Evolutionary conservation across 1,284 basidiomycete genomes (phyloP).

Genomic region (Ganoderma lucidum): DNA sequence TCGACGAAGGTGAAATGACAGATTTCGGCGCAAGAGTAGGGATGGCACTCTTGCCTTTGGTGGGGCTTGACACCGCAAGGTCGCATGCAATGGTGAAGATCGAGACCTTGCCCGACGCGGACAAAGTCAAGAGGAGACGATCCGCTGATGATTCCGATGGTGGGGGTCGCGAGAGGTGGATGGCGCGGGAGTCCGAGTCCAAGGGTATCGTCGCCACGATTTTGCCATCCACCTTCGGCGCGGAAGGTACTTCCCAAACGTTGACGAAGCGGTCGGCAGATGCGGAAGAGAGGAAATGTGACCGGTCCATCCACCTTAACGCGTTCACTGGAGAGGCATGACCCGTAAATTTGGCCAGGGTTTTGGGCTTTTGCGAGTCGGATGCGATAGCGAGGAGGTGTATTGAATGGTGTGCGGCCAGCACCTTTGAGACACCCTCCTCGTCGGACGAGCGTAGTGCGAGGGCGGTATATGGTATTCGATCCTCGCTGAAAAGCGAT

Average conservation of each 20-base stretch:
- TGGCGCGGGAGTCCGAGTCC: conserved; percentile 69
- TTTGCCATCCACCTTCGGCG: conserved; percentile 56
- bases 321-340: conserved; percentile 67
- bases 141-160: conserved; percentile 38
- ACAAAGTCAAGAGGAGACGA: conserved; percentile 64
- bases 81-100: conserved; percentile 68
- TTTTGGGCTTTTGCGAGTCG: conserved; percentile 50
- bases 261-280: conserved; percentile 82
- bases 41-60: conserved; percentile 53
- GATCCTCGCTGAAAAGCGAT: conserved; percentile 61
- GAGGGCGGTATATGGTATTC: conserved; percentile 63
- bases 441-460: conserved; percentile 50
- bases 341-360: conserved; percentile 65
- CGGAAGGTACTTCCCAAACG: conserved; percentile 58
- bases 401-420: conserved; percentile 69
- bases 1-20: conserved; percentile 52
- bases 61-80: conserved; percentile 48
- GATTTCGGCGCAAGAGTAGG: conserved; percentile 60
- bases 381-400: conserved; percentile 54
- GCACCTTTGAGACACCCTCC: conserved; percentile 47
- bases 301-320: conserved; percentile 59
- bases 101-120: conserved; percentile 72
- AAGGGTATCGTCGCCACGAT: conserved; percentile 72
- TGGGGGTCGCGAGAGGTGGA: conserved; percentile 52
- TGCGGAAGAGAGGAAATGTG: conserved; percentile 74